A percentile compares a stretch with the other conserved stretches of the same genome.
These are phyloP conservation scores for Melastoma malabathricum DNA, from an alignment of 345 rosid species.

Conservation along the genomic window DNA sequence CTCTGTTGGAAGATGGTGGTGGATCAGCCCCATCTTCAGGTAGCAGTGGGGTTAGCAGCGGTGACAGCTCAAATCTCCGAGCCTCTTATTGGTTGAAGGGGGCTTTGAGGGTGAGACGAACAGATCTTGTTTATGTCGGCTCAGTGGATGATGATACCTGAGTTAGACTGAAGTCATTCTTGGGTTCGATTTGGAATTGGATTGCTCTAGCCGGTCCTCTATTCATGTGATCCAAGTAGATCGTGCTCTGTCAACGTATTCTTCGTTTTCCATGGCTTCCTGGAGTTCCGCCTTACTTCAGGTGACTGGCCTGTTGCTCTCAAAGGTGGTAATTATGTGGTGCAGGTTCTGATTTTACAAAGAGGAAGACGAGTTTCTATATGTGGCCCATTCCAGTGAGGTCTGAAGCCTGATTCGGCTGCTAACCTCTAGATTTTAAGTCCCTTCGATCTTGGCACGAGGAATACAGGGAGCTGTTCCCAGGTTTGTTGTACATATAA, in stretches of 20 bases:
- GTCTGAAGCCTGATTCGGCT: too few species aligned
- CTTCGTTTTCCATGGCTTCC: too few species aligned
- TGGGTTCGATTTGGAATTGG: constrained; percentile 16
- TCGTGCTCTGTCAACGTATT: too few species aligned
- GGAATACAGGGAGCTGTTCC: neutral
- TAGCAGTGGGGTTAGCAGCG: constrained; percentile 29
- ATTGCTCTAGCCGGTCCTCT: too few species aligned
- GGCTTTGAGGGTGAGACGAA: constrained; percentile 72
- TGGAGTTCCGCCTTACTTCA: too few species aligned
- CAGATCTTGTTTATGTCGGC: constrained; percentile 75
- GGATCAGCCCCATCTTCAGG: constrained; percentile 56
- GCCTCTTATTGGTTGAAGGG: constrained; percentile 96
- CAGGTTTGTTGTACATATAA: neutral
- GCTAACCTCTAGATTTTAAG: too few species aligned
- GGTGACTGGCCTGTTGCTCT: too few species aligned
- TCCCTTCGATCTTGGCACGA: neutral
- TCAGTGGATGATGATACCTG: constrained; percentile 89
- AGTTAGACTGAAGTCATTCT: constrained; percentile 17
- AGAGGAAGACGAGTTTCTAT: too few species aligned
- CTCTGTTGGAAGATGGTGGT: constrained; percentile 81
- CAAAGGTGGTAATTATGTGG: too few species aligned
- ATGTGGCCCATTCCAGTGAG: too few species aligned
- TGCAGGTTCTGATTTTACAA: too few species aligned
- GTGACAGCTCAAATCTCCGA: constrained; percentile 65
- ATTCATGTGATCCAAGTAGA: too few species aligned